A percentile compares a stretch with the other conserved stretches of the same genome.
phyloP scores from a whole-genome alignment of 2,329 filamentous ascomycete genomes.

The Neofusicoccum umdonicola region DNA sequence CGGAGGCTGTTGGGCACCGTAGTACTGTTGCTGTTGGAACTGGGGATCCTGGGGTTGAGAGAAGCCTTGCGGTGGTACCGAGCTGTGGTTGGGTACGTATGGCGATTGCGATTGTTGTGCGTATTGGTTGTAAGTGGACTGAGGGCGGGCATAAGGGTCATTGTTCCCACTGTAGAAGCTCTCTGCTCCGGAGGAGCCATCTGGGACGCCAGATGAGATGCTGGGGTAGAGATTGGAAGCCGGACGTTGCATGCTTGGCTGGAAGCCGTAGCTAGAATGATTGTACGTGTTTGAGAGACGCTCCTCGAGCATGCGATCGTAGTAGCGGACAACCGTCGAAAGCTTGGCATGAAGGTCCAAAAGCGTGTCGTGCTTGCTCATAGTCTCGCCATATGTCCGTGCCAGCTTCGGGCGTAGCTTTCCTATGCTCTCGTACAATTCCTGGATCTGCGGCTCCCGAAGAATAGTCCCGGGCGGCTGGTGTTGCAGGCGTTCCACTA shows the following conservation, averaged over 20 bases:
- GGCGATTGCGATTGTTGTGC: conserved; percentile 44
- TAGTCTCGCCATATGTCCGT: conserved; percentile 94
- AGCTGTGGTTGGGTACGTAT: conserved; percentile 35
- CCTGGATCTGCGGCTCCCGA: conserved; percentile 96
- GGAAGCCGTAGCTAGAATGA: conserved; percentile 51
- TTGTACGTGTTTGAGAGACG: conserved; percentile 88
- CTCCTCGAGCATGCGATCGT: conserved; percentile 97
- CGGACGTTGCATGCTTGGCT: conserved; percentile 31
- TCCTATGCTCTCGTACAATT: conserved; percentile 97
- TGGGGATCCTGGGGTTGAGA: conserved; percentile 28
- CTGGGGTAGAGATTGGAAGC: conserved; percentile 68
- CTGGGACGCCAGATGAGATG: conserved; percentile 43
- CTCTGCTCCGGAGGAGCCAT: conserved; percentile 61
- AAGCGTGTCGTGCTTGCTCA: conserved; percentile 98
- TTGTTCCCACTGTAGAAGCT: conserved; percentile 76
- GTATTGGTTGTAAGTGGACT: conserved; percentile 53
- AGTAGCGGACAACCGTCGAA: conserved; percentile 93
- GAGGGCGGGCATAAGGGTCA: conserved; percentile 49
- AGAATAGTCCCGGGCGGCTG: conserved; percentile 94
- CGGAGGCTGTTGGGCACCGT: conserved; percentile 17
- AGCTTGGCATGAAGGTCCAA: conserved; percentile 93
- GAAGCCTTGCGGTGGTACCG: conserved; percentile 27
- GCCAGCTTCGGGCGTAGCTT: conserved; percentile 88
- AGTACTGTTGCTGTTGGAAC: conserved; percentile 33
- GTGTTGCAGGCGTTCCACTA: conserved; percentile 91